Conservation (phyloP, 257 asterid genomes). For the Fraxinus anomala region DNA sequence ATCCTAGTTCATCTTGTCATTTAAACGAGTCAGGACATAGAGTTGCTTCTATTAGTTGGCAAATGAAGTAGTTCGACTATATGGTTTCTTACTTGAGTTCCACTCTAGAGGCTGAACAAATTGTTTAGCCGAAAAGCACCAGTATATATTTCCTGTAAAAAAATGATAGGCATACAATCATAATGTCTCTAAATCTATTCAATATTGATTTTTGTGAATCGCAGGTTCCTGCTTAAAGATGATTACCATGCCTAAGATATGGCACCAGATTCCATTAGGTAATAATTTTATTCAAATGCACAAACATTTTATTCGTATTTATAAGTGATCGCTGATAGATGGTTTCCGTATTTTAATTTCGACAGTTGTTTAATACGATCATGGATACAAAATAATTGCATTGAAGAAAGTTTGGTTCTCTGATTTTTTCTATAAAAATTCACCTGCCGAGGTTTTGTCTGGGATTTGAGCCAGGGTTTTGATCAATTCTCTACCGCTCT, state of each 20-base stretch:
- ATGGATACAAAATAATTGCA: neutral
- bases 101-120: neutral
- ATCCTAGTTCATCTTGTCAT: neutral
- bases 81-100: neutral
- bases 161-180: neutral
- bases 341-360: neutral
- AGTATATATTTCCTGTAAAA: neutral
- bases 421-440: neutral
- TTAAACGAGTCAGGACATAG: neutral
- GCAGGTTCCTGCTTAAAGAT: slow-evolving; percentile 2
- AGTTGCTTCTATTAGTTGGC: neutral
- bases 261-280: neutral
- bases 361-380: neutral
- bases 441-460: neutral
- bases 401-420: neutral
- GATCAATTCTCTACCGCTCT: neutral
- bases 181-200: neutral
- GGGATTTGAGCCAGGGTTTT: neutral
- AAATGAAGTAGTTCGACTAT: neutral
- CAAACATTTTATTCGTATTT: neutral
- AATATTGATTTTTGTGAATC: neutral
- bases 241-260: neutral
- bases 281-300: neutral
- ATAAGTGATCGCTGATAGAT: neutral
- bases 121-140: neutral